phyloP scores from a whole-genome alignment of 2,329 filamentous ascomycete species.

The Fusarium sp. region DNA sequence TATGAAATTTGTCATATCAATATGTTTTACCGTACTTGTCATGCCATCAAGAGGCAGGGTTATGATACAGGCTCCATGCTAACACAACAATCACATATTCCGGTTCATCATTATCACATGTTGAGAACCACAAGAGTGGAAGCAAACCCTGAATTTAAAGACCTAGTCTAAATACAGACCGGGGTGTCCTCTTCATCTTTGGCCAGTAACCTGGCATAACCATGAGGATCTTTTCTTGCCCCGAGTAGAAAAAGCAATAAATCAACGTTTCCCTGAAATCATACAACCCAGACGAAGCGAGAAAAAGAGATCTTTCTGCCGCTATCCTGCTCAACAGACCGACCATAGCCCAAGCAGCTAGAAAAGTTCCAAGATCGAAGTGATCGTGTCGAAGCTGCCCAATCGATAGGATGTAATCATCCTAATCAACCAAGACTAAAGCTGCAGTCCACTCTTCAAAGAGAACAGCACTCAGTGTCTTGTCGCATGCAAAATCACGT shows the following conservation, averaged over 20 bases:
- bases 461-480: too few species aligned
- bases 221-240: constrained; percentile 32
- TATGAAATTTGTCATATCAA: too few species aligned
- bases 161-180: constrained; percentile 47
- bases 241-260: constrained; percentile 38
- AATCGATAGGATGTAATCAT: constrained; percentile 3
- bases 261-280: constrained; percentile 46
- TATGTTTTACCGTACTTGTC: too few species aligned
- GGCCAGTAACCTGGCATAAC: constrained; percentile 40
- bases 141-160: constrained; percentile 44
- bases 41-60: too few species aligned
- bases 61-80: too few species aligned
- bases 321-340: background rate
- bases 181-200: constrained; percentile 34
- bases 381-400: constrained; percentile 2
- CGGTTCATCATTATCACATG: constrained; percentile 1
- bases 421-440: background rate
- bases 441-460: too few species aligned
- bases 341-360: constrained; percentile 1
- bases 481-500: constrained; percentile 12
- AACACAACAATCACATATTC: background rate
- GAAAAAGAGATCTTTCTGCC: constrained; percentile 14
- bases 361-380: background rate
- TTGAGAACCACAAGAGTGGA: background rate
- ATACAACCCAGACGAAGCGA: constrained; percentile 46